phyloP scores from a whole-genome alignment of 2,329 filamentous ascomycete genomes.

The Intubia oerlemansii region DNA sequence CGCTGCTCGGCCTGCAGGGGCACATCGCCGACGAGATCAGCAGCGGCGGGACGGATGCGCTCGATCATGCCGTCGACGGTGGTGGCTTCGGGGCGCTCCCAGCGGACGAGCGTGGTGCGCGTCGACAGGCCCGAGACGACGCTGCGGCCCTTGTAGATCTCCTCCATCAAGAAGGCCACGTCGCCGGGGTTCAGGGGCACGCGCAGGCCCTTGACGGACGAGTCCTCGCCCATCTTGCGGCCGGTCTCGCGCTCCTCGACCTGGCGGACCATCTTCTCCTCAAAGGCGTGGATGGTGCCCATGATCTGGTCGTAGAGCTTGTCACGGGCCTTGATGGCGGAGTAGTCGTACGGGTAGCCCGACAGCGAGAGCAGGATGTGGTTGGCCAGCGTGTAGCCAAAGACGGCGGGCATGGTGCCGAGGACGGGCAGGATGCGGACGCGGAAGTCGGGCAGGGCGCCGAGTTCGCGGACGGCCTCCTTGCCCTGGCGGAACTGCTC shows the following conservation, averaged over 20 bases:
- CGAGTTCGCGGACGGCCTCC: constrained; percentile 55
- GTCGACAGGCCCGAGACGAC: constrained; percentile 65
- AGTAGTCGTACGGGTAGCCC: constrained; percentile 68
- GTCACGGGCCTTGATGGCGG: constrained; percentile 60
- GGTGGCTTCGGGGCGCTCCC: constrained; percentile 23
- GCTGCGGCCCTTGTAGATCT: constrained; percentile 69
- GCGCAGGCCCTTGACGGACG: constrained; percentile 48
- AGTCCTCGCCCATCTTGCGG: constrained; percentile 5
- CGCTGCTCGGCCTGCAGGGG: constrained; percentile 41
- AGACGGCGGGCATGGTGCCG: constrained; percentile 93
- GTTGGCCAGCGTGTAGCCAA: constrained; percentile 80
- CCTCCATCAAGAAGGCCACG: constrained; percentile 73
- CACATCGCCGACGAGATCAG: constrained; percentile 2
- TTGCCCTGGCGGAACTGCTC: constrained; percentile 70
- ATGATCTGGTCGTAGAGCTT: constrained; percentile 84
- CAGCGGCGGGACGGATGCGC: constrained; percentile 25
- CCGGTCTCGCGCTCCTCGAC: constrained; percentile 1
- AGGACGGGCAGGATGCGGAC: constrained; percentile 88
- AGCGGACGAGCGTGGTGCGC: constrained; percentile 58
- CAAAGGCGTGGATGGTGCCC: constrained; percentile 49
- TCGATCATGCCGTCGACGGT: constrained; percentile 1
- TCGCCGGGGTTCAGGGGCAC: constrained; percentile 61
- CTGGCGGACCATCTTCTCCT: constrained; percentile 49
- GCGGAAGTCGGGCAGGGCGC: constrained; percentile 78
- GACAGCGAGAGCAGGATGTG: constrained; percentile 69